Base-by-base conservation (phyloP, 192 early-diverging fungal genomes). In the Podila horticola region DNA sequence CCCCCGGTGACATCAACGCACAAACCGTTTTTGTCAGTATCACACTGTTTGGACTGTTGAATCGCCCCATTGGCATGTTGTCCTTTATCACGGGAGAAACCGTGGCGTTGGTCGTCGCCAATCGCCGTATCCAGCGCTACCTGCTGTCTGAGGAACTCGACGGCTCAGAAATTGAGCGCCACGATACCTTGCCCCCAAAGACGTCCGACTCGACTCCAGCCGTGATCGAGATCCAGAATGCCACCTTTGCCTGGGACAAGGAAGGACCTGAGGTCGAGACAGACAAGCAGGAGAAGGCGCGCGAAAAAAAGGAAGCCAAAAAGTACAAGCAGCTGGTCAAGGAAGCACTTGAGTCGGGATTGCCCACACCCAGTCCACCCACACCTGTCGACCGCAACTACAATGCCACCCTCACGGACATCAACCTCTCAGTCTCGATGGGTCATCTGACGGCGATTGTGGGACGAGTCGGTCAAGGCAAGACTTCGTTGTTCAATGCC, bases 401-500 rank as follows among this genome's bases (percentile, higher is more conserved):
- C 49, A 50, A 50, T 9, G 66, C 74, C 7, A 73, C 71, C 2
- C 61, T 84, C 12, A 58, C 63, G 0, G 60, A 82, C 70, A 76
- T 84, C 60, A 79, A 77, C 50, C 36, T 85, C 30, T 67, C 61
- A 3, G 63, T 85, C 29, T 2, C 34, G 9, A 66, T 68, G 51
- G 75, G 79, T 9, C 17, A 82, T 30, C 55, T 85, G 62, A 67
- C 71, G 3, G 79, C 79, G 9, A 58, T 85, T 41, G 79, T 82
- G 15, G 84, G 79, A 17, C 61, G 69, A 30, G 74, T 85, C 20
- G 79, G 84, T 1, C 76, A 81, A 17, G 89, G 89, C 19, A 90
- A 90, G 63, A 86, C 91, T n/a, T 88, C 83, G 3, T 52, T 85
- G 34, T 36, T 85, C 11, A 82, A 65, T 5, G 71, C 74, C 20